phyloP scores from a whole-genome alignment of 2,329 filamentous ascomycete genomes.

The Capronia americana region DNA sequence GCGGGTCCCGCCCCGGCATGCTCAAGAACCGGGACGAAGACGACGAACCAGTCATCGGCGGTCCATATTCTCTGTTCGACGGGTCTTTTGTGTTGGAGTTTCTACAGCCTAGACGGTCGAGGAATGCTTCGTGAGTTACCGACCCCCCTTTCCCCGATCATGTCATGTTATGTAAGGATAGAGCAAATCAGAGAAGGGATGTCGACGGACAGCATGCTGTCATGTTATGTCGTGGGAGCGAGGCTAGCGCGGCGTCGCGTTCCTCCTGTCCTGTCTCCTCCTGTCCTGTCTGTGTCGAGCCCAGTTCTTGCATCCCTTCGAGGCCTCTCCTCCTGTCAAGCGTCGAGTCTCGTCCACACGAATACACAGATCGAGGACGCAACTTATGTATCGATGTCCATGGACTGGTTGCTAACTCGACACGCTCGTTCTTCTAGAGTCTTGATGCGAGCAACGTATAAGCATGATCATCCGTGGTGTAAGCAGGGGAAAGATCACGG shows the following conservation, averaged over 20 bases:
- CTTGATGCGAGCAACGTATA: conserved; percentile 30
- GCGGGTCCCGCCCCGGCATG: neutral
- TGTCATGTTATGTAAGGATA: neutral
- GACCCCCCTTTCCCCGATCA: neutral
- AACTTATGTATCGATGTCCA: neutral
- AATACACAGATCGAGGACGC: neutral
- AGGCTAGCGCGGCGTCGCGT: no score
- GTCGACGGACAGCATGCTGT: no score
- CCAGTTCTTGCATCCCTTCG: neutral
- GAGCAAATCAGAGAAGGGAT: no score
- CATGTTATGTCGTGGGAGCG: no score
- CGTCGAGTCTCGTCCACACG: neutral
- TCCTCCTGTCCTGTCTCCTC: no score
- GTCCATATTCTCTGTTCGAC: conserved; percentile 26
- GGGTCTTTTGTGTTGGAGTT: conserved; percentile 31
- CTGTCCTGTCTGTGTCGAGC: neutral
- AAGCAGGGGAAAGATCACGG: conserved; percentile 24
- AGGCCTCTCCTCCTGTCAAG: no score
- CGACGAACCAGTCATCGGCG: conserved; percentile 27
- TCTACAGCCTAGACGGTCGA: conserved; percentile 25
- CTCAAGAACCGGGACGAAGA: neutral
- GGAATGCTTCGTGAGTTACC: conserved; percentile 31
- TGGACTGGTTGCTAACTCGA: neutral
- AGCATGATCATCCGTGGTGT: conserved; percentile 27
- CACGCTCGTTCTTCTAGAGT: conserved; percentile 12